These are phyloP conservation scores for Stylosanthes scabra DNA, from an alignment of 331 rosid genomes.

Conservation along the genomic window DNA sequence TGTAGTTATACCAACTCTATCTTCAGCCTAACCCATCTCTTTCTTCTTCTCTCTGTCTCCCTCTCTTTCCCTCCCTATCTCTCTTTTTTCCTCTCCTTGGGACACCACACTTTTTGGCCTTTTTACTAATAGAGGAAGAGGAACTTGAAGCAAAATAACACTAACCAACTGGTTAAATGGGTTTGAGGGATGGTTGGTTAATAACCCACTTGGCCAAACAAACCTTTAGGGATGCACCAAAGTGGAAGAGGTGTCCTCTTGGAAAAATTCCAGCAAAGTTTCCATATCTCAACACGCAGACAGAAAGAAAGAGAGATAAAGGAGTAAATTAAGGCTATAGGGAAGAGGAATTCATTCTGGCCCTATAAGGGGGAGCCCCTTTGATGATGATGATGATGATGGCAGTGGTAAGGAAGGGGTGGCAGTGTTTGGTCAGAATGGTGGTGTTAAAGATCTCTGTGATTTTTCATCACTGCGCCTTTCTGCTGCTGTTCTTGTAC, in stretches of 20 bases:
- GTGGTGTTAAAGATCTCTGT: slow-evolving; percentile 70
- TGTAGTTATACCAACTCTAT: slow-evolving; percentile 31
- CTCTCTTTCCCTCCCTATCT: not conserved
- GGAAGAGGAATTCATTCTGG: slow-evolving; percentile 56
- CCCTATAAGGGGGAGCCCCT: slow-evolving; percentile 48
- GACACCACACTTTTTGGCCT: slow-evolving; percentile 41
- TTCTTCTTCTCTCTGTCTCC: slow-evolving; percentile 21
- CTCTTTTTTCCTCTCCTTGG: not conserved
- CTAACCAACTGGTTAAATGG: slow-evolving; percentile 26
- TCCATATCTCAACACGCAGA: slow-evolving; percentile 39
- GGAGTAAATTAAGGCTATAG: slow-evolving; percentile 39
- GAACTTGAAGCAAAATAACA: slow-evolving; percentile 41
- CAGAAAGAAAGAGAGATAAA: slow-evolving; percentile 33
- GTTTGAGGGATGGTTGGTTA: slow-evolving; percentile 34
- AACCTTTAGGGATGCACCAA: slow-evolving; percentile 30
- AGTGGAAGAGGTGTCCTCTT: slow-evolving; percentile 41
- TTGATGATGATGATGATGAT: slow-evolving; percentile 48
- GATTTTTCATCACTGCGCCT: slow-evolving; percentile 65
- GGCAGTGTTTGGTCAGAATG: slow-evolving; percentile 82
- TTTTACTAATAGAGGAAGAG: slow-evolving; percentile 50
- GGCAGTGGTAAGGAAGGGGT: slow-evolving; percentile 62
- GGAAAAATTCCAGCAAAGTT: slow-evolving; percentile 37
- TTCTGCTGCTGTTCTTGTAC: slow-evolving; percentile 56
- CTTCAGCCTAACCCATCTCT: slow-evolving; percentile 81
- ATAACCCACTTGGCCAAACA: slow-evolving; percentile 50